Conservation (phyloP, 2,329 filamentous ascomycete species). For the Bipolaris victoriae region DNA sequence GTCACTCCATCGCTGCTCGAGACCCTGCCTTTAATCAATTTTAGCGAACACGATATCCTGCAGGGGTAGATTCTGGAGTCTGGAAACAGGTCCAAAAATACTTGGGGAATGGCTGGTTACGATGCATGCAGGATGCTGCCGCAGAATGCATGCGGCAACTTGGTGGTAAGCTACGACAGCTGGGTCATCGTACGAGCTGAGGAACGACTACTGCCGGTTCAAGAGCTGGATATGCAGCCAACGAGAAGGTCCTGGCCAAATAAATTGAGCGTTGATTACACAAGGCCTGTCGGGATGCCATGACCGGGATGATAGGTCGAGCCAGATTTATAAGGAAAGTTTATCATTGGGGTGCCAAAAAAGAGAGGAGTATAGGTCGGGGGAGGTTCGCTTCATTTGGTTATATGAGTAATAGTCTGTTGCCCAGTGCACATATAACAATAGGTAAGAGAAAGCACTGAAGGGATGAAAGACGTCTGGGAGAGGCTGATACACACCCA, state of each 20-base stretch:
- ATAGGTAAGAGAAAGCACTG: background rate
- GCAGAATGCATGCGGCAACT: slow-evolving; percentile 21
- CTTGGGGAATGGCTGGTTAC: slow-evolving; percentile 23
- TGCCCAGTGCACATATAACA: background rate
- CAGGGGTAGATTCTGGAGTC: slow-evolving; percentile 36
- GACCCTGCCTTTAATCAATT: slow-evolving; percentile 31
- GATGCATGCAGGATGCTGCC: slow-evolving; percentile 10
- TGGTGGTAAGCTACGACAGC: slow-evolving; percentile 9
- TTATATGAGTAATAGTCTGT: background rate
- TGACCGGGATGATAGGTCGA: slow-evolving; percentile 22
- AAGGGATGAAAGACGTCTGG: background rate
- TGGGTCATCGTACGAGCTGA: slow-evolving; percentile 29
- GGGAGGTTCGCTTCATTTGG: background rate
- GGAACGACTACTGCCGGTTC: slow-evolving; percentile 30
- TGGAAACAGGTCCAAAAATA: slow-evolving; percentile 40
- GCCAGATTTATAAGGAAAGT: background rate
- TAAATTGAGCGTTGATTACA: slow-evolving; percentile 47
- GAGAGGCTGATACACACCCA: background rate
- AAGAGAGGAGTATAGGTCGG: background rate
- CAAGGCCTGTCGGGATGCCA: slow-evolving; percentile 29
- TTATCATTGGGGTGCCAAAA: background rate
- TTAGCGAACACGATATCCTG: slow-evolving; percentile 38
- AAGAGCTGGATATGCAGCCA: slow-evolving; percentile 29
- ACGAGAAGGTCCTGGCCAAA: slow-evolving; percentile 22
- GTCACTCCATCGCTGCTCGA: slow-evolving; percentile 35